Conservation (phyloP, 257 asterid genomes). For the Solanum sejunctum region DNA sequence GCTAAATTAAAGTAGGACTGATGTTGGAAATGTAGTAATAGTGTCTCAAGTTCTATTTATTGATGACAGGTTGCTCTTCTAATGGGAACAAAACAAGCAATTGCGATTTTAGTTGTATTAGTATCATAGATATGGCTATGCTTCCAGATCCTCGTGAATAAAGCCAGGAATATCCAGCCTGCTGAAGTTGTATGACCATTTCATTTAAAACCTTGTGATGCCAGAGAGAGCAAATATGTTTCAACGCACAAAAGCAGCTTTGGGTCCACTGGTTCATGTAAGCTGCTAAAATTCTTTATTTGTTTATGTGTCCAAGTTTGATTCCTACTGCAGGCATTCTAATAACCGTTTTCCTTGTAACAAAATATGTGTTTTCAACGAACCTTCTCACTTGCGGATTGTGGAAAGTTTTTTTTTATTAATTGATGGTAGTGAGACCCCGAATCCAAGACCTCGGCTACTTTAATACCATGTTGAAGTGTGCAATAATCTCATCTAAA, state of each 20-base stretch:
- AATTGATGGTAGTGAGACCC: neutral
- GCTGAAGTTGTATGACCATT: neutral
- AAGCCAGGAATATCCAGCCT: neutral
- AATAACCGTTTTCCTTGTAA: neutral
- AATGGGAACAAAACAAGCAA: neutral
- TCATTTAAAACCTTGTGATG: neutral
- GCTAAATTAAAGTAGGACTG: neutral
- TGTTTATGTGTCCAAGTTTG: neutral
- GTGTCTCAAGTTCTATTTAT: neutral
- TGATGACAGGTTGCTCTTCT: neutral
- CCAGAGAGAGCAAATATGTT: neutral
- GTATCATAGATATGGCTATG: neutral
- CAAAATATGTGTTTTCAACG: neutral
- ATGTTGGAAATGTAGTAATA: neutral
- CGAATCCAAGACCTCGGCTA: neutral
- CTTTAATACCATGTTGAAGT: neutral
- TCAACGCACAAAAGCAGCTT: neutral
- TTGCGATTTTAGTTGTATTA: neutral
- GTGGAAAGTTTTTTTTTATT: neutral
- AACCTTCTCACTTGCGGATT: neutral
- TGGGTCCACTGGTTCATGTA: neutral
- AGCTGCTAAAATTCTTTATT: neutral
- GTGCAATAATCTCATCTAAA: neutral
- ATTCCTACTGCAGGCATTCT: neutral
- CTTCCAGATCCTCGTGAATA: neutral